A percentile compares a stretch with the other conserved stretches of the same genome.
Conservation (phyloP, 768 basidiomycete genomes). For the Mycena crocata region DNA sequence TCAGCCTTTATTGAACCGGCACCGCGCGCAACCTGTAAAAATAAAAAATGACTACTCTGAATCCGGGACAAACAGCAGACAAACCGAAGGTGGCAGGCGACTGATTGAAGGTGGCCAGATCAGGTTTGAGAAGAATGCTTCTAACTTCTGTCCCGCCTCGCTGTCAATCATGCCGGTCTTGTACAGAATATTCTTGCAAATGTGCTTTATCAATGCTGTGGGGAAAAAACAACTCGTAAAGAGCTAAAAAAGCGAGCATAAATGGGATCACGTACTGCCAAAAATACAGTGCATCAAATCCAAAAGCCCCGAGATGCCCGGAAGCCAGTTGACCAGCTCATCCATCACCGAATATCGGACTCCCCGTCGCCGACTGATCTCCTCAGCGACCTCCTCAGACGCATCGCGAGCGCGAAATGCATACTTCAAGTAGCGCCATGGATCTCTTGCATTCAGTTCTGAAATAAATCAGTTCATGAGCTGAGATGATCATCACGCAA, state of each 20-base stretch:
- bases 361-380: conserved; percentile 32
- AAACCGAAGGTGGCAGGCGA: conserved; percentile 28
- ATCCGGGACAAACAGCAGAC: background rate
- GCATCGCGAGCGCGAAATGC: conserved; percentile 23
- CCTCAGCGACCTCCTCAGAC: conserved; percentile 22
- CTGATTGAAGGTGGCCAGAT: conserved; percentile 30
- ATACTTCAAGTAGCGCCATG: conserved; percentile 36
- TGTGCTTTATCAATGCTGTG: background rate
- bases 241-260: background rate
- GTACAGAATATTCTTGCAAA: conserved; percentile 24
- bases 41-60: background rate
- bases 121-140: conserved; percentile 11
- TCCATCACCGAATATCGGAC: conserved; percentile 24
- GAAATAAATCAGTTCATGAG: background rate
- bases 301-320: background rate
- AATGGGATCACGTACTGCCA: too few relatives aligned
- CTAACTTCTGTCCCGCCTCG: conserved; percentile 14
- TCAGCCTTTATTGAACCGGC: conserved; percentile 37
- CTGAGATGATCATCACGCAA: background rate
- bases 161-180: conserved; percentile 25
- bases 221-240: background rate
- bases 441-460: conserved; percentile 21
- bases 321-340: conserved; percentile 29
- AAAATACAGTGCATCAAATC: conserved; percentile 33
- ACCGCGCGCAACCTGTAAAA: conserved; percentile 18